A percentile compares a stretch with the other conserved stretches of the same genome.
Conservation (phyloP, 2,329 filamentous ascomycete species). For the Fusarium kyushuense region DNA sequence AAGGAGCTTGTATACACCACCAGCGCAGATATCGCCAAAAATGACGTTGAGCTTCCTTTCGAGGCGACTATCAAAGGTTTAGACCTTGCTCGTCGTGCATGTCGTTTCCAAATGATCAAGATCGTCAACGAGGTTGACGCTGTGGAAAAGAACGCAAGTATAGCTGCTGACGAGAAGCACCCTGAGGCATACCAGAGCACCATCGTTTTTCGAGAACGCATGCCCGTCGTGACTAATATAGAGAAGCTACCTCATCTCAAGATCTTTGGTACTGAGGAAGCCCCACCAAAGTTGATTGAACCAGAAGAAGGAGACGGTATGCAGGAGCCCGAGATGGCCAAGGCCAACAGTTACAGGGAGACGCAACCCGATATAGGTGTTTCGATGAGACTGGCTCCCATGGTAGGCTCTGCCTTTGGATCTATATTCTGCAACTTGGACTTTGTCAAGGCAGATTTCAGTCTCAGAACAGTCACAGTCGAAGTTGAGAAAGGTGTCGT, state of each 20-base stretch:
- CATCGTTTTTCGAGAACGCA: too few relatives aligned
- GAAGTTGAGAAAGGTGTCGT: not conserved
- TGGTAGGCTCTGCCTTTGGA: not conserved
- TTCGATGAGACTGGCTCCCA: not conserved
- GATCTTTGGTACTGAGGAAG: too few relatives aligned
- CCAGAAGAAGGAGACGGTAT: too few relatives aligned
- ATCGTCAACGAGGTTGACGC: not conserved
- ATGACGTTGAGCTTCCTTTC: not conserved
- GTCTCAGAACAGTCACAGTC: not conserved
- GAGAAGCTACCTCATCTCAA: too few relatives aligned
- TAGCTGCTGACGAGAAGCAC: not conserved
- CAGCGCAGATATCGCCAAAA: not conserved
- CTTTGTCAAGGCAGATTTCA: not conserved
- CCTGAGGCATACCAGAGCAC: not conserved
- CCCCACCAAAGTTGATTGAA: too few relatives aligned
- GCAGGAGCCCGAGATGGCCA: too few relatives aligned
- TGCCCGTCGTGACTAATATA: too few relatives aligned
- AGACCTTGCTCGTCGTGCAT: not conserved
- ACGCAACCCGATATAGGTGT: not conserved
- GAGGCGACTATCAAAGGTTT: not conserved
- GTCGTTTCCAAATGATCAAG: not conserved
- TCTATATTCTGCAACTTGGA: constrained; percentile 1
- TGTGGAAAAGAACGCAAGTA: not conserved
- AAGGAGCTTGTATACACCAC: not conserved
- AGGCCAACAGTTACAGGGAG: too few relatives aligned